Evolutionary conservation across 805 yeast genomes (phyloP).

Genomic region (Candida dendrica): DNA sequence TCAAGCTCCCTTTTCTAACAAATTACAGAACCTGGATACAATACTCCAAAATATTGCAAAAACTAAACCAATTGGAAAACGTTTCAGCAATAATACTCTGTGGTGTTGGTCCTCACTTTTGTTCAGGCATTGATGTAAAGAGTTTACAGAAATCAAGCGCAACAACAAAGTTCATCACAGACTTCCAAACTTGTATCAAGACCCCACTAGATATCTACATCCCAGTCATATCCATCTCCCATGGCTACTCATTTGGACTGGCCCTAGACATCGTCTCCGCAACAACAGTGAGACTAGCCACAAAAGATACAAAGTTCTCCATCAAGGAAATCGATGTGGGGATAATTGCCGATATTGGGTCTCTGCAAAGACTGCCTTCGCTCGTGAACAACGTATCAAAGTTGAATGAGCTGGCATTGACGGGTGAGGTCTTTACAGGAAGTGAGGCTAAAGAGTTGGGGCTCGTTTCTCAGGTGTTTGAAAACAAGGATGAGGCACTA

Average conservation of each 20-base stretch:
- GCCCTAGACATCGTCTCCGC: slow-evolving; percentile 63
- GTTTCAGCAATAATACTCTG: slow-evolving; percentile 52
- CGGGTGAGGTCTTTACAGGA: slow-evolving; percentile 50
- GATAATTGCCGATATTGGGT: slow-evolving; percentile 73
- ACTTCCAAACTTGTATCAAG: slow-evolving; percentile 52
- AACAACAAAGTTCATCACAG: slow-evolving; percentile 32
- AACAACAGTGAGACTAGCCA: slow-evolving; percentile 48
- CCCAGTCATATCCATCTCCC: slow-evolving; percentile 62
- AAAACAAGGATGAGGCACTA: slow-evolving; percentile 42
- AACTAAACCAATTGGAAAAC: slow-evolving; percentile 35
- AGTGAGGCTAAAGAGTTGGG: slow-evolving; percentile 53
- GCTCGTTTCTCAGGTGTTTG: slow-evolving; percentile 40
- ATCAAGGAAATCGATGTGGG: slow-evolving; percentile 70
- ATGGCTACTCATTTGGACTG: slow-evolving; percentile 60
- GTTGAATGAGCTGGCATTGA: slow-evolving; percentile 52
- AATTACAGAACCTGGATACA: slow-evolving; percentile 51
- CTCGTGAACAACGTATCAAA: slow-evolving; percentile 48
- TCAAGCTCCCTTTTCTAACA: not conserved
- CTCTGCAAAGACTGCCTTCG: slow-evolving; percentile 58
- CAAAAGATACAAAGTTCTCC: slow-evolving; percentile 44
- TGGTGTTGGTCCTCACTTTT: slow-evolving; percentile 48
- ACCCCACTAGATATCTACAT: slow-evolving; percentile 38
- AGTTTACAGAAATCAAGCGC: slow-evolving; percentile 11
- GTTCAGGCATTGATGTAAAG: slow-evolving; percentile 60
- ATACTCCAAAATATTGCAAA: slow-evolving; percentile 39